Base-by-base conservation (phyloP, 176 grass and related monocot species). In the Elaeis guineensis region DNA sequence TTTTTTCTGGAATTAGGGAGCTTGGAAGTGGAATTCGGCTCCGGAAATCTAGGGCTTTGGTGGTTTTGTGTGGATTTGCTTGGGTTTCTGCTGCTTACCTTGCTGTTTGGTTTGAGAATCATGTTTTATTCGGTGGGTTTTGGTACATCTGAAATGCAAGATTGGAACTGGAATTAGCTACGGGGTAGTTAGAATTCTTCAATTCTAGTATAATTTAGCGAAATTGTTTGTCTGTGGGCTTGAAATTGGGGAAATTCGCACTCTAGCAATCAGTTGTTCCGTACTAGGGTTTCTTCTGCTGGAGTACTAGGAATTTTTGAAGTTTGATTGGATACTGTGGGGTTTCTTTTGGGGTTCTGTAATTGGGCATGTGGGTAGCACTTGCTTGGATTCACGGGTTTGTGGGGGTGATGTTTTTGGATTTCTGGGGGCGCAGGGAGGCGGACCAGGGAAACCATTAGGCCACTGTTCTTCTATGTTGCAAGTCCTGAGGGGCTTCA, bases 371-470 rank as follows among this genome's bases (percentile, higher is more conserved):
- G 88, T 93, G 88, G 84, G 63, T 93, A 66, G 89, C 82, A 58
- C 84, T 92, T 78, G 87, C 87, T 56, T 92, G 87, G 88, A 92
- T 98, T 64, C 74, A 74, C 52, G 87, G 93, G 62, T 95, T 66
- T 66, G 90, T 84, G 61, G 86, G 86, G 20, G 82, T 95, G 64
- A 86, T 84, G 30, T 82, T 90, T 30, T 21, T 91, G 65, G 92
- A 84, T 76, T 89, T 83, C 73, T 75, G 83, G 82, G 59, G 87
- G 19, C 39, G 69, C 64, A 80, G 60, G 69, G 84, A 70, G 64
- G 77, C 75, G 44, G 83, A 78, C 67, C 83, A 80, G 82, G 75
- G 59, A 49, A 25, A 30, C 66, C 5, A 6, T 19, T 66, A 19
- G 17, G 18, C 49, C 72, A 44, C 51, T 28, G 51, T 66, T 49